Evolutionary conservation across 805 yeast genomes (phyloP).

Genomic region (Ogataea dorogensis): DNA sequence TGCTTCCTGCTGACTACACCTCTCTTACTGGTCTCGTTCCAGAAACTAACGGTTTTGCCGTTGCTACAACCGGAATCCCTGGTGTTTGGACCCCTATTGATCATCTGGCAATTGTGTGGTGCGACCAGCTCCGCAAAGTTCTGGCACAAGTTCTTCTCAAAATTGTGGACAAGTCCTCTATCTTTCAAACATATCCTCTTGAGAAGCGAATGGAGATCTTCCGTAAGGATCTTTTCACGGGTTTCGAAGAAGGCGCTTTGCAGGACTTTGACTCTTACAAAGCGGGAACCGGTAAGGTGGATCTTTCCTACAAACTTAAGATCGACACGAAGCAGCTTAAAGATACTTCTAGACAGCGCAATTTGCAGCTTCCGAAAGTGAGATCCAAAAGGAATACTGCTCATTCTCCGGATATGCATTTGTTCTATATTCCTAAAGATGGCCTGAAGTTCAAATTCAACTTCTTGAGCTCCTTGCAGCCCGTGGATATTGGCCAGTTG

Average conservation of each 20-base stretch:
- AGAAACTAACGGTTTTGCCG: constrained; percentile 72
- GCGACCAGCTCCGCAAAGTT: constrained; percentile 74
- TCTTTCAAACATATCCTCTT: constrained; percentile 52
- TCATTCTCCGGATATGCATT: constrained; percentile 33
- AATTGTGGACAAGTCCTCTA: constrained; percentile 48
- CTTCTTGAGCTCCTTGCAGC: constrained; percentile 32
- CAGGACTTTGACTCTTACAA: constrained; percentile 29
- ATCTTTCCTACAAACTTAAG: constrained; percentile 27
- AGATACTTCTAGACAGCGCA: constrained; percentile 31
- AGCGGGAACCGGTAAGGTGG: constrained; percentile 18
- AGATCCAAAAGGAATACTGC: constrained; percentile 16
- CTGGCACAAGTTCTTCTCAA: constrained; percentile 60
- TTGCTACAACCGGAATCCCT: constrained; percentile 83
- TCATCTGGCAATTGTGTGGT: constrained; percentile 96
- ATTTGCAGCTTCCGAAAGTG: constrained; percentile 28
- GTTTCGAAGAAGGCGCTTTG: constrained; percentile 48
- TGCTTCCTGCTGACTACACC: constrained; percentile 89
- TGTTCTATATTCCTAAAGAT: constrained; percentile 35
- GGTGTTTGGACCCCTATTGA: constrained; percentile 92
- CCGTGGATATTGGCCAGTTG: constrained; percentile 26
- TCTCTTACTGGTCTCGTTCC: constrained; percentile 72
- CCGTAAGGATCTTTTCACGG: constrained; percentile 46
- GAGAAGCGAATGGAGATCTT: constrained; percentile 58
- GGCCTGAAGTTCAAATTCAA: constrained; percentile 30
- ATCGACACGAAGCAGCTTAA: constrained; percentile 34